Evolutionary conservation across 208 protist genomes (phyloP), one percentile per base, ranked within the genome.

Genomic region (Trypanosomatidae sp.): DNA sequence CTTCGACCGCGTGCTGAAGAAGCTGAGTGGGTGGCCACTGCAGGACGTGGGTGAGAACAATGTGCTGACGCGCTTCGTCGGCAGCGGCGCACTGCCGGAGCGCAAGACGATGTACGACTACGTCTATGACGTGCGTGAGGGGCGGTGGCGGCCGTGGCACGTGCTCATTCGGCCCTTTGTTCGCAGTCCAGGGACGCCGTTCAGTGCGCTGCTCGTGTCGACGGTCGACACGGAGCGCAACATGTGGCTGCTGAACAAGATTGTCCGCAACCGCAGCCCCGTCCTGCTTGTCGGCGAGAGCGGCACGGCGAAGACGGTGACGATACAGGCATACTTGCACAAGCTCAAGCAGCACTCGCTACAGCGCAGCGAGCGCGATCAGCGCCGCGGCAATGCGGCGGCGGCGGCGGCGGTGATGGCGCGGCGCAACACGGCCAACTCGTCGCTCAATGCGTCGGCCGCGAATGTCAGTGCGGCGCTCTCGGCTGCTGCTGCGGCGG

Each of bases 291-390:
- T 98, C 15, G 98, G 98, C 25, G 88, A 96, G 47, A 95, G 92
- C 40, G 98, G 98, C 21, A 99, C 97, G 6, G 97, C 96, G 25
- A 99, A 99, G 66, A 99, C 98, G 24, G 95, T 97, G 3, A 98
- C 94, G 8, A 97, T 98, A 30, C 80, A 97, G 53, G 84, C 82
- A 7, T 99, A 95, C 61, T 58, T 99, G 15, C 53, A 66, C 16
- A 56, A 79, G 13, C 68, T 98, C 10, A 93, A 96, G 60, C 64
- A 60, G 35, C 53, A 66, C 16, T 78, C 82, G 4, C 43, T 86
- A 22, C 44, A 71, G 30, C 28, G 21, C 4, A 35, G 27, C 39
- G 43, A 16, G 13, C 25, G 18, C 3, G 21, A n/a, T n/a, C n/a
- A n/a, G n/a, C n/a, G n/a, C n/a, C n/a, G n/a, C n/a, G n/a, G 15